Evolutionary conservation across 805 yeast genomes (phyloP).

Genomic region (Spencermartinsiella europaea): DNA sequence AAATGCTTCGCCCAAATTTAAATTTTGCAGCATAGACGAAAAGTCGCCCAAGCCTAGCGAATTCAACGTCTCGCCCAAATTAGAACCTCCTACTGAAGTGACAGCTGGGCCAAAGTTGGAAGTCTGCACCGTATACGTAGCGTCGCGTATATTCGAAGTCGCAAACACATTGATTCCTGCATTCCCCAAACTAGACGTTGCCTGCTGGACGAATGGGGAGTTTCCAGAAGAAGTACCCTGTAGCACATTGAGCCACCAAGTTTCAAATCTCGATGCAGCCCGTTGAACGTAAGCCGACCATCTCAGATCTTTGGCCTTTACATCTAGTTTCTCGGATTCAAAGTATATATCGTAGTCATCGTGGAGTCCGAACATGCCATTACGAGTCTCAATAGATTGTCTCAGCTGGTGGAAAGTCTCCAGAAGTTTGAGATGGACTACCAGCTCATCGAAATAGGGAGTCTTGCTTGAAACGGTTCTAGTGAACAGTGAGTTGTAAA

Average conservation of each 20-base stretch:
- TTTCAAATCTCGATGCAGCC: constrained; percentile 14
- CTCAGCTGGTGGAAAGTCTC: constrained; percentile 10
- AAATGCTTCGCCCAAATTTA: no score
- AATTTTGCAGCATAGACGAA: background rate
- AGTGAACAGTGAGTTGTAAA: background rate
- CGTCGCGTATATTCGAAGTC: no score
- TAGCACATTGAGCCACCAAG: constrained; percentile 15
- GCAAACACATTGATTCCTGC: no score
- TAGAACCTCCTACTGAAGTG: background rate
- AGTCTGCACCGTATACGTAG: background rate
- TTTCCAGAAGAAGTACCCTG: no score
- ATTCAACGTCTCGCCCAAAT: constrained; percentile 1
- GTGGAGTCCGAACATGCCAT: constrained; percentile 14
- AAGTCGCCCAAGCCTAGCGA: background rate
- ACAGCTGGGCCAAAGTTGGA: no score
- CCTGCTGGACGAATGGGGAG: background rate
- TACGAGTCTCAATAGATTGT: constrained; percentile 4
- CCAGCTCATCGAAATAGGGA: background rate
- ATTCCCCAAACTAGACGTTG: no score
- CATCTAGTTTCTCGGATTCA: constrained; percentile 1
- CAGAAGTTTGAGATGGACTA: constrained; percentile 15
- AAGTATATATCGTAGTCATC: background rate
- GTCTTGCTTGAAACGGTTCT: background rate
- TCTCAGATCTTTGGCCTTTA: constrained; percentile 8
- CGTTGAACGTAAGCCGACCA: constrained; percentile 15